phyloP scores from a whole-genome alignment of 202 grass and related monocot species.

The Cymbopogon flexuosus region DNA sequence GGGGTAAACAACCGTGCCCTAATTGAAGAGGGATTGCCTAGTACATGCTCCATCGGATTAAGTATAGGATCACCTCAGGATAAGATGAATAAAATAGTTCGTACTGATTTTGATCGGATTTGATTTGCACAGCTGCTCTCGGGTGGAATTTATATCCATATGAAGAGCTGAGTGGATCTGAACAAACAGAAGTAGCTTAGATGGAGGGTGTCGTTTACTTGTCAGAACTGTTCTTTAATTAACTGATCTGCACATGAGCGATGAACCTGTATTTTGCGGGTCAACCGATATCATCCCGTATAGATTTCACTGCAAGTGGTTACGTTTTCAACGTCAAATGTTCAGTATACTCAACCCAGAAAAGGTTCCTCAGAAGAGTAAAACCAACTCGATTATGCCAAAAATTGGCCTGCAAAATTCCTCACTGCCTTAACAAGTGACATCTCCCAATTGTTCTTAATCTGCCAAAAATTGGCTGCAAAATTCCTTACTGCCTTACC shows the following conservation, averaged over 20 bases:
- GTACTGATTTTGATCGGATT: not conserved
- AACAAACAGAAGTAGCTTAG: not conserved
- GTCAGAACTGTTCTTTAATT: not conserved
- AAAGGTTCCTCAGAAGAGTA: not conserved
- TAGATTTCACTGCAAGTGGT: constrained; percentile 6
- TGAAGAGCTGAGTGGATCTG: constrained; percentile 22
- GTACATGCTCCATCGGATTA: not conserved
- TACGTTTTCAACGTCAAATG: not conserved
- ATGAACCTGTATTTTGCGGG: not conserved
- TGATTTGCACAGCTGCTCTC: not conserved
- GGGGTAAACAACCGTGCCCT: not conserved
- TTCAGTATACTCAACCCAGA: not conserved
- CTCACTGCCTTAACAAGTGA: not conserved
- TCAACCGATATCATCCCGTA: not conserved
- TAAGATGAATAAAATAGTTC: not conserved
- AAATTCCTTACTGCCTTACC: not conserved
- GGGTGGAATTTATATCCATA: constrained; percentile 2
- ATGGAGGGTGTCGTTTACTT: not conserved
- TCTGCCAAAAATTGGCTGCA: not conserved
- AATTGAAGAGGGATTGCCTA: not conserved
- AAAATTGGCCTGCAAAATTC: constrained; percentile 6
- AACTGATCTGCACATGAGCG: constrained; percentile 1
- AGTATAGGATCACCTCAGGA: not conserved
- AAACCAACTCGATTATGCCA: constrained; percentile 17
- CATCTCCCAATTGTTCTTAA: no score